Evolutionary conservation across 2,329 filamentous ascomycete genomes (phyloP).

Genomic region (Trichoderma oligosporum): DNA sequence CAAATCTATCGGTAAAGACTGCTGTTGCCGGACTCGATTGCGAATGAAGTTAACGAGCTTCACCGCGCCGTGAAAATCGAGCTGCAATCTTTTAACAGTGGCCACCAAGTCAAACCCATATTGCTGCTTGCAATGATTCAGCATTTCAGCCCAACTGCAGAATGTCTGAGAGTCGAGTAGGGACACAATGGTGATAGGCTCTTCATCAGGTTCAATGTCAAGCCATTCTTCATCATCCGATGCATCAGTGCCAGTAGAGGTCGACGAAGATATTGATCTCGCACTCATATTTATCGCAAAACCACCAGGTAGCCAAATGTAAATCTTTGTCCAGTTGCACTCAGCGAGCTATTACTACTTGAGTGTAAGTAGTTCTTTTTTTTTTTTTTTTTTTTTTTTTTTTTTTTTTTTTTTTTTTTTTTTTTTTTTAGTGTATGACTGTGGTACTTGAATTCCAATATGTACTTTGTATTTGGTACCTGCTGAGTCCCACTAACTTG

Average conservation of each 20-base stretch:
- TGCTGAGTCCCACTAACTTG: too few species aligned
- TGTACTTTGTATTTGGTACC: not conserved
- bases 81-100: constrained; percentile 51
- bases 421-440: not conserved
- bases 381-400: not conserved
- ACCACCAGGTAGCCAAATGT: not conserved
- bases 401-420: not conserved
- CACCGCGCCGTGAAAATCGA: constrained; percentile 71
- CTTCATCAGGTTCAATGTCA: constrained; percentile 59
- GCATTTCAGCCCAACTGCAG: constrained; percentile 59
- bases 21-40: constrained; percentile 42
- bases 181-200: constrained; percentile 59
- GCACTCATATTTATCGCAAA: constrained; percentile 9
- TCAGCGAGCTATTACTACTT: too few species aligned
- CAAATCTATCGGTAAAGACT: constrained; percentile 54
- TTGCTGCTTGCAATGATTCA: constrained; percentile 63
- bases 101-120: constrained; percentile 64
- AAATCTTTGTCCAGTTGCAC: not conserved
- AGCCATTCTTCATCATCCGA: constrained; percentile 48
- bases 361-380: not conserved
- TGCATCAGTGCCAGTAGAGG: constrained; percentile 2
- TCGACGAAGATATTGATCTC: constrained; percentile 1
- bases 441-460: not conserved
- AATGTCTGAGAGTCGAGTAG: constrained; percentile 66
- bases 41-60: constrained; percentile 71